Evolutionary conservation across 352 stramenopile genomes (phyloP).

Genomic region (Saprolegnia diclina): DNA sequence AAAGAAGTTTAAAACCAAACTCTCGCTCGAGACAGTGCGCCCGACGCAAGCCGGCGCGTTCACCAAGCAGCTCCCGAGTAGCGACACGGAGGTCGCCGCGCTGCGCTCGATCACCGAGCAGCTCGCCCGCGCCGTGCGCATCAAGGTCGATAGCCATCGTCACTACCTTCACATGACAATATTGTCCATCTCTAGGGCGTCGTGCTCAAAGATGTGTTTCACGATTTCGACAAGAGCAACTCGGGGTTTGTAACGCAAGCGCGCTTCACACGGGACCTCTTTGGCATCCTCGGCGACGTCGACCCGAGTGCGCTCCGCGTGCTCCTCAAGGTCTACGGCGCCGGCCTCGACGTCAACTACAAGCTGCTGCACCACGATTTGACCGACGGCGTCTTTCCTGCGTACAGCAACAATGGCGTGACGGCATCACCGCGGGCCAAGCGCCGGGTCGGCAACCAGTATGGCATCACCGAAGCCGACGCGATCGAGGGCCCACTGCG

Average conservation of each 20-base stretch:
- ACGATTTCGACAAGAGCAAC: constrained; percentile 80
- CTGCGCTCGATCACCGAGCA: constrained; percentile 48
- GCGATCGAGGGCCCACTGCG: constrained; percentile 55
- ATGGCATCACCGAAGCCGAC: constrained; percentile 36
- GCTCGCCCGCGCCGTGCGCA: constrained; percentile 54
- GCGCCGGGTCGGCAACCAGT: constrained; percentile 3
- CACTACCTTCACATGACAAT: background rate
- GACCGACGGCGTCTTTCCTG: constrained; percentile 13
- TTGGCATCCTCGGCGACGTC: constrained; percentile 54
- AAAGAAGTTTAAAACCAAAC: constrained; percentile 43
- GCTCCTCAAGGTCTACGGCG: constrained; percentile 63
- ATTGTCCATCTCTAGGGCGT: constrained; percentile 34
- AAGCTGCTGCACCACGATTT: constrained; percentile 67
- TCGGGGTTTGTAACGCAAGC: constrained; percentile 73
- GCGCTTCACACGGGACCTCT: constrained; percentile 68
- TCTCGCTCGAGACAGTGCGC: constrained; percentile 35
- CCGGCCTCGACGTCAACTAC: constrained; percentile 75
- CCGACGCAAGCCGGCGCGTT: constrained; percentile 5
- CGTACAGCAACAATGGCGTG: background rate
- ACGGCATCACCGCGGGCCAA: background rate
- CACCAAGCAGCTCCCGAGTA: background rate
- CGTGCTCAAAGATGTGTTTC: constrained; percentile 84
- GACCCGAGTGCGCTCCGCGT: constrained; percentile 46
- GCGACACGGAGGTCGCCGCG: constrained; percentile 33
- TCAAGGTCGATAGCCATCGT: constrained; percentile 32